Conservation (phyloP, 257 asterid species). For the Solanum piurae region DNA sequence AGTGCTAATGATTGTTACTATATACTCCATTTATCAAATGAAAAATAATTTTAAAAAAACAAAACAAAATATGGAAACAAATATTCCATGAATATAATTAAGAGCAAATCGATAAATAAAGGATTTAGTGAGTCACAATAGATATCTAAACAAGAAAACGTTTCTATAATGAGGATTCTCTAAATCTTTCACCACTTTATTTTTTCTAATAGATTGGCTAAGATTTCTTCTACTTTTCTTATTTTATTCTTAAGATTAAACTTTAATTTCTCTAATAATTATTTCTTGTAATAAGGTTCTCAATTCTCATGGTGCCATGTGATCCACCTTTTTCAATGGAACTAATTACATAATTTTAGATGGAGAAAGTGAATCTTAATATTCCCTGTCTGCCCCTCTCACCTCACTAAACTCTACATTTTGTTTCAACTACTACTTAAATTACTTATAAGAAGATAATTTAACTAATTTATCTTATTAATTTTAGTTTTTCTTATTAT, state of each 20-base stretch:
- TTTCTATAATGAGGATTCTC: slow-evolving; percentile 13
- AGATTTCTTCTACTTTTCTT: slow-evolving; percentile 9
- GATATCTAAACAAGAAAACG: slow-evolving; percentile 13
- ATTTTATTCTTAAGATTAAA: neutral
- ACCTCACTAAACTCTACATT: neutral
- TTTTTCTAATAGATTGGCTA: slow-evolving; percentile 24
- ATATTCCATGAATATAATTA: neutral
- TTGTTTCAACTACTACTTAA: neutral
- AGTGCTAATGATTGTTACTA: neutral
- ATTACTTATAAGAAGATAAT: neutral
- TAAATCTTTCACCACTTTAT: slow-evolving; percentile 21
- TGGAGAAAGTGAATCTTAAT: neutral
- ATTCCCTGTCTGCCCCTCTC: neutral
- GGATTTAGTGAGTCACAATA: slow-evolving; percentile 27
- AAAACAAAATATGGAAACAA: neutral
- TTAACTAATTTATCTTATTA: neutral
- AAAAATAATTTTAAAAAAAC: neutral
- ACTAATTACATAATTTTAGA: neutral
- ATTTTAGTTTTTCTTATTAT: neutral
- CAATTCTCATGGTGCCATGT: slow-evolving; percentile 19
- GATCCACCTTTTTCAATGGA: slow-evolving; percentile 1
- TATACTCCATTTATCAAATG: neutral
- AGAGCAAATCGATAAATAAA: neutral
- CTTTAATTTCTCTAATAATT: neutral
- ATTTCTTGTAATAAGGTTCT: neutral